Evolutionary conservation across 306 rosid species (phyloP), one percentile per base, ranked within the genome.

Genomic region (Citrullus amarus): DNA sequence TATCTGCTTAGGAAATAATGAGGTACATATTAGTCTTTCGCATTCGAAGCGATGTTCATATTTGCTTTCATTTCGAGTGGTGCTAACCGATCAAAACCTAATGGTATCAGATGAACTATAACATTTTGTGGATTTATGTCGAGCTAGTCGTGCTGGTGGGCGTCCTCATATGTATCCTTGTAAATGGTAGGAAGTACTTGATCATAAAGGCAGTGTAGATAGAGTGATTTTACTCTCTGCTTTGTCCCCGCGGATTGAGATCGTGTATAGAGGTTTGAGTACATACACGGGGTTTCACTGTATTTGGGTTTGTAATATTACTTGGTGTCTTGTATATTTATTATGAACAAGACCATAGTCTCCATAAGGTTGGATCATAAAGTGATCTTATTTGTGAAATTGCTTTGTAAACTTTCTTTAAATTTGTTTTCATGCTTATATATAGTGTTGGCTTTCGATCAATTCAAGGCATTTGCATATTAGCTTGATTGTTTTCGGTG

Each of bases 1-100:
- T 92, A 32, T 89, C 98, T 71, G 80, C 88, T 69, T 90, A 82
- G 75, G 79, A 80, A 78, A 59, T 22, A 17, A 48, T 43, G 58
- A 81, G 56, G 86, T 56, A 44, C 78, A 60, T 14, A 43, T 8
- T 20, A 8, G 6, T 6, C 0, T 36, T 32, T 0, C 14, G 6
- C 25, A 44, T 41, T 67, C 6, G 2, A 4, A 67, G 2, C 53
- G 10, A 8, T 65, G 12, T 66, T 14, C 15, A 3, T 38, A 38
- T 41, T 46, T 5, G 2, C 2, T 36, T 38, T 36, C 13, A 3
- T 34, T 14, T 36, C 25, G 2, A 18, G 22, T n/a, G 11, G 20
- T 14, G 5, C 14, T 68, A 39, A 51, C 11, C 0, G 36, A 68
- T 9, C 75, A 41, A 38, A 18, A 36, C 8, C 50, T 5, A 10